These are phyloP conservation scores for Diutina siamensis DNA, from an alignment of 1,139 yeast genomes.

Conservation along the genomic window DNA sequence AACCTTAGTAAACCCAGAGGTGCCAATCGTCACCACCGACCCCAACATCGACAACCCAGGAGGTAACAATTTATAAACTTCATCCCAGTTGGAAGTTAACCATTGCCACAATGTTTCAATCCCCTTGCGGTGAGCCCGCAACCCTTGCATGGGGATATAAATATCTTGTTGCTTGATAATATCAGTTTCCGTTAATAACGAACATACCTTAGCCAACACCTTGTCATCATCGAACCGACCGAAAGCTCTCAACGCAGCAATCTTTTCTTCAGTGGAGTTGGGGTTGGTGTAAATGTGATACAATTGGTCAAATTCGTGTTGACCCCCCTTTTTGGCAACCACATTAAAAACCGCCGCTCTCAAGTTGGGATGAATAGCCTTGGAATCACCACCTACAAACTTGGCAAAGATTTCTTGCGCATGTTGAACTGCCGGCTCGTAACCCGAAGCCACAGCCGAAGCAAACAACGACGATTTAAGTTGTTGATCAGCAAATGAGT, in stretches of 20 bases:
- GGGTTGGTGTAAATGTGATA: constrained; percentile 56
- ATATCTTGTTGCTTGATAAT: constrained; percentile 73
- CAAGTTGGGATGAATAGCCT: constrained; percentile 73
- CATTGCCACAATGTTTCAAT: constrained; percentile 63
- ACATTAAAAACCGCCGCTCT: constrained; percentile 58
- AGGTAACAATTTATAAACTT: constrained; percentile 52
- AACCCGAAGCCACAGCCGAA: constrained; percentile 54
- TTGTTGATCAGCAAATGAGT: constrained; percentile 63
- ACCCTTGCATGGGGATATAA: constrained; percentile 64
- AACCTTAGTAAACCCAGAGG: constrained; percentile 54
- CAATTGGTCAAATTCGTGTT: constrained; percentile 50
- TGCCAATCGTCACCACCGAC: constrained; percentile 49
- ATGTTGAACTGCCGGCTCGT: constrained; percentile 39
- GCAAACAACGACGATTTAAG: constrained; percentile 64
- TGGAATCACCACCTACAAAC: constrained; percentile 52
- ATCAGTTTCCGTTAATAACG: constrained; percentile 53
- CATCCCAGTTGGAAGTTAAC: constrained; percentile 68
- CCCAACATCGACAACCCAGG: constrained; percentile 77
- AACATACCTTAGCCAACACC: constrained; percentile 50
- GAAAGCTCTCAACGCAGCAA: constrained; percentile 61
- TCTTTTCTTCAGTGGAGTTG: constrained; percentile 59
- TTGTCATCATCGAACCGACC: constrained; percentile 57
- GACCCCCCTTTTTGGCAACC: constrained; percentile 60
- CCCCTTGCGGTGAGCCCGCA: constrained; percentile 54
- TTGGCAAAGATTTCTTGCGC: constrained; percentile 47